phyloP scores from a whole-genome alignment of 805 yeast genomes.

The Priceomyces melissophilus region DNA sequence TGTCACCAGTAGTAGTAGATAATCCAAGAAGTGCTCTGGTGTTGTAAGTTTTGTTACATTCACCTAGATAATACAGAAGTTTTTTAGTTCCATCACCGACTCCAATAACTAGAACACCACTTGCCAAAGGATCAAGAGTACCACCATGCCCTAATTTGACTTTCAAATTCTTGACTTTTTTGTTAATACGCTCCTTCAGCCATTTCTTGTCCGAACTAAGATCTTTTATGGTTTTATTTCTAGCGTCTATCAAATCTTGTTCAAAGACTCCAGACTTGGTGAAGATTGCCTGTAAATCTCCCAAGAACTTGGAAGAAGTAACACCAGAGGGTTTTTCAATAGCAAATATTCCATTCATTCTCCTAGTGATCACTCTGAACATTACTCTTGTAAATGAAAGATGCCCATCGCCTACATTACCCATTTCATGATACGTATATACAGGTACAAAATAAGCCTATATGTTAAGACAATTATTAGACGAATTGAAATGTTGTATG shows the following conservation, averaged over 20 bases:
- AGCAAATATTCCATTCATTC: slow-evolving; percentile 92
- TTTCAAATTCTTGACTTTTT: slow-evolving; percentile 50
- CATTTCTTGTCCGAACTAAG: slow-evolving; percentile 35
- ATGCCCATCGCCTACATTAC: neutral
- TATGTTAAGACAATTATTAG: neutral
- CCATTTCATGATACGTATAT: neutral
- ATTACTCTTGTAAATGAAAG: slow-evolving; percentile 2
- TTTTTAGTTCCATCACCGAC: slow-evolving; percentile 89
- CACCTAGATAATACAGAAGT: slow-evolving; percentile 66
- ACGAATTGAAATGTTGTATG: neutral
- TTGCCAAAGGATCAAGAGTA: slow-evolving; percentile 90
- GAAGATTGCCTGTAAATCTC: slow-evolving; percentile 60
- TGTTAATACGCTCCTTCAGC: slow-evolving; percentile 47
- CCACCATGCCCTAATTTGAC: slow-evolving; percentile 98
- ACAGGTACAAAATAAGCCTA: neutral
- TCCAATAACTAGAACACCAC: slow-evolving; percentile 91
- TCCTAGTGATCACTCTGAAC: slow-evolving; percentile 9
- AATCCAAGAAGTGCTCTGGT: slow-evolving; percentile 85
- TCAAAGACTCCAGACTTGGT: slow-evolving; percentile 57
- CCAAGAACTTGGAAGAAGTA: slow-evolving; percentile 71
- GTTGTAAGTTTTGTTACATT: slow-evolving; percentile 75
- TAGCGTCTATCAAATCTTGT: slow-evolving; percentile 48
- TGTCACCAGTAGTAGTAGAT: slow-evolving; percentile 90
- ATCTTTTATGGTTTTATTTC: slow-evolving; percentile 41
- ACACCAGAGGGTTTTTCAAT: slow-evolving; percentile 85